These are phyloP conservation scores for Citrus trifoliata DNA, from an alignment of 345 rosid genomes.

Conservation along the genomic window DNA sequence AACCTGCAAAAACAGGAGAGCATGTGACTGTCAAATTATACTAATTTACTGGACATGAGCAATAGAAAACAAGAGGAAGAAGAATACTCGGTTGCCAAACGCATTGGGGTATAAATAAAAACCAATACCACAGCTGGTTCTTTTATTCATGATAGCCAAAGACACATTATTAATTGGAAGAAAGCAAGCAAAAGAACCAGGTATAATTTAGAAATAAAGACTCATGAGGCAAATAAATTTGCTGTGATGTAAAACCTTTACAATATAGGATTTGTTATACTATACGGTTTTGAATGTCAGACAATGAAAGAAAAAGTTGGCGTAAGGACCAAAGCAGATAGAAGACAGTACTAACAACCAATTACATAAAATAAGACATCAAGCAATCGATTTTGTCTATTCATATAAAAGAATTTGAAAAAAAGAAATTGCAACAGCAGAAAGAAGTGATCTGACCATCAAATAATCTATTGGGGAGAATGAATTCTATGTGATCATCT, in stretches of 20 bases:
- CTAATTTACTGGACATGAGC: background rate
- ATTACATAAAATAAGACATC: background rate
- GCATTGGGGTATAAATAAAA: background rate
- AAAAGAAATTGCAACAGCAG: background rate
- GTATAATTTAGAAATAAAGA: background rate
- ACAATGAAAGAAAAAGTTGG: background rate
- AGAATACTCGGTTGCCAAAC: background rate
- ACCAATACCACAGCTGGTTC: background rate
- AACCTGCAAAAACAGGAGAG: conserved; percentile 20
- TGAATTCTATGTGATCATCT: background rate
- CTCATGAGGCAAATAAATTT: background rate
- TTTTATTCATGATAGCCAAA: background rate
- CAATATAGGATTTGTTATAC: background rate
- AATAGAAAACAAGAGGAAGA: background rate
- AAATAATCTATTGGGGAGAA: background rate
- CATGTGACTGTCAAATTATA: background rate
- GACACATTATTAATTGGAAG: background rate
- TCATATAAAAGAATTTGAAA: background rate
- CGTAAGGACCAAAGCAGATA: background rate
- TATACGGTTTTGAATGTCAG: background rate
- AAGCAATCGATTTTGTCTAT: background rate
- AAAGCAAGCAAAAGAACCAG: background rate
- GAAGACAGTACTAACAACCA: background rate
- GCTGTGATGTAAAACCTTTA: background rate
- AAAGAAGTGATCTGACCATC: background rate